These are phyloP conservation scores for Debaryomyces coudertii DNA, from an alignment of 1,139 yeast species.

Conservation along the genomic window DNA sequence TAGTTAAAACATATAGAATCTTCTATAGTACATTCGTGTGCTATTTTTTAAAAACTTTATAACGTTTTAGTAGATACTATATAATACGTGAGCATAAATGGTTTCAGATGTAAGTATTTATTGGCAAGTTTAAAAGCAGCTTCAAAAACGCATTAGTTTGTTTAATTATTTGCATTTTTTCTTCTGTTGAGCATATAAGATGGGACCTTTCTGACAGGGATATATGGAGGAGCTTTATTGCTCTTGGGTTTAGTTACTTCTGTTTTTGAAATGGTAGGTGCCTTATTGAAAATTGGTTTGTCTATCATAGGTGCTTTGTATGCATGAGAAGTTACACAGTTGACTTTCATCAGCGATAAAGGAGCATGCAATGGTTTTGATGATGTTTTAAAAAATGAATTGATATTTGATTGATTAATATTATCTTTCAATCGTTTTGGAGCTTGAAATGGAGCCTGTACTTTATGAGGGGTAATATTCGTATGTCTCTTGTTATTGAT, in stretches of 20 bases:
- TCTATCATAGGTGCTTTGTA: conserved; percentile 2
- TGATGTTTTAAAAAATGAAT: neutral
- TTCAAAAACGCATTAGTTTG: neutral
- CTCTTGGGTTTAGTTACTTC: conserved; percentile 9
- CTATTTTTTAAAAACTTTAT: neutral
- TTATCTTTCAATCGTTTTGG: neutral
- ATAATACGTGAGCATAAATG: too few species aligned
- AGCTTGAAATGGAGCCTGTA: neutral
- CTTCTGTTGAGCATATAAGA: conserved; percentile 11
- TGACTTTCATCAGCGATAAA: neutral
- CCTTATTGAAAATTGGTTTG: neutral
- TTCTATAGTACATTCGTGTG: neutral
- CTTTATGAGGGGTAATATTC: neutral
- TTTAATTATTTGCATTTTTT: conserved; percentile 1
- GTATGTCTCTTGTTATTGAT: neutral
- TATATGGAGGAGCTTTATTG: conserved; percentile 33
- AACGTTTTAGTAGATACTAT: neutral
- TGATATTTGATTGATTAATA: conserved; percentile 1
- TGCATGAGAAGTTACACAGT: neutral
- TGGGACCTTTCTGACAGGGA: conserved; percentile 24
- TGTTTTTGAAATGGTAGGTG: conserved; percentile 7
- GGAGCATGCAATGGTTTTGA: neutral
- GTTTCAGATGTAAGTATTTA: too few species aligned
- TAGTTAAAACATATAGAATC: neutral
- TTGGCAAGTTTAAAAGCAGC: too few species aligned